A percentile compares a stretch with the other conserved stretches of the same genome.
Evolutionary conservation across 805 yeast species (phyloP).

Genomic region (Wickerhamomyces canadensis): DNA sequence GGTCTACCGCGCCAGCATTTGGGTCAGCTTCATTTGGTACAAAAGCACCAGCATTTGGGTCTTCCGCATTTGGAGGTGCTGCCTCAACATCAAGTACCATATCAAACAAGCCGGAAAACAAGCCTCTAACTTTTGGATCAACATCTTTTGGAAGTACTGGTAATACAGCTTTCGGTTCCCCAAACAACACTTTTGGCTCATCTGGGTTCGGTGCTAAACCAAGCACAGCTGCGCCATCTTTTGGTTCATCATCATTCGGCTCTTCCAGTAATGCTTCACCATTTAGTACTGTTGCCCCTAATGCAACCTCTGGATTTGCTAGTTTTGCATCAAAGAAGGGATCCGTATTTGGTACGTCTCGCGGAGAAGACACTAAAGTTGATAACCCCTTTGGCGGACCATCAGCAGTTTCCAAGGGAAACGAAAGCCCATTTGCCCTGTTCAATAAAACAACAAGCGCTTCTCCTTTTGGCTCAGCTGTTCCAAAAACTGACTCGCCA

Average conservation of each 20-base stretch:
- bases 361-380: no score
- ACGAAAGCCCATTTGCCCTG: no score
- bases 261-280: slow-evolving; percentile 13
- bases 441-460: no score
- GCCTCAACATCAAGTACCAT: no score
- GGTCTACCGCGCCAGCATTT: slow-evolving; percentile 7
- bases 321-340: background rate
- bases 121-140: slow-evolving; percentile 1
- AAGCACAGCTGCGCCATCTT: slow-evolving; percentile 16
- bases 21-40: slow-evolving; percentile 18
- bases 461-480: no score
- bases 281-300: slow-evolving; percentile 11
- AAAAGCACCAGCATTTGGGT: slow-evolving; percentile 1
- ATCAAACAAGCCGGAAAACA: slow-evolving; percentile 2
- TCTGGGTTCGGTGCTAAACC: slow-evolving; percentile 5
- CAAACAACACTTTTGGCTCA: slow-evolving; percentile 10
- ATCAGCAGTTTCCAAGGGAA: no score
- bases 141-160: slow-evolving; percentile 7
- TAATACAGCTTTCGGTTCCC: slow-evolving; percentile 22
- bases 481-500: slow-evolving; percentile 14
- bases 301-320: background rate
- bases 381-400: no score
- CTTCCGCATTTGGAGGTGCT: slow-evolving; percentile 2
- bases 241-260: slow-evolving; percentile 22
- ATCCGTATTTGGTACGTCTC: no score